A percentile compares a stretch with the other conserved stretches of the same genome.
phyloP scores from a whole-genome alignment of 2,329 filamentous ascomycete genomes.

The Trichoderma semiorbis region DNA sequence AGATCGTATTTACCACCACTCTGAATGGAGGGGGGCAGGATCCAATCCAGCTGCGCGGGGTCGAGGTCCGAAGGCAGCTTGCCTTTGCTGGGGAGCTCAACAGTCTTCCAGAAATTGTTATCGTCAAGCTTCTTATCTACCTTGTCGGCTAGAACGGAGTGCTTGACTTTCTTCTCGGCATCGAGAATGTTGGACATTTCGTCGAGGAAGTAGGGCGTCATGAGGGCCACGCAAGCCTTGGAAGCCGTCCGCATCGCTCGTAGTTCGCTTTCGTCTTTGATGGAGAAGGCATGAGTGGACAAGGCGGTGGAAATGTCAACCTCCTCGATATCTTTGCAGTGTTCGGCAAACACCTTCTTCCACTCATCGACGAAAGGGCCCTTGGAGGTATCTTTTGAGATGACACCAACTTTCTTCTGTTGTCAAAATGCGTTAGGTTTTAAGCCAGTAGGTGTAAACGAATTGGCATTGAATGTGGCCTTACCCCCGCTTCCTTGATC shows the following conservation, averaged over 20 bases:
- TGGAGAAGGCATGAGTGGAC: constrained; percentile 77
- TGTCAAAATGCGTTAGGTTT: constrained; percentile 16
- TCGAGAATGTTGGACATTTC: constrained; percentile 97
- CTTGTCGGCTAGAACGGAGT: constrained; percentile 79
- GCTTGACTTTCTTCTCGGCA: constrained; percentile 94
- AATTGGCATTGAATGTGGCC: constrained; percentile 35
- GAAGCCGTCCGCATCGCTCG: constrained; percentile 92
- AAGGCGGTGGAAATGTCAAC: constrained; percentile 81
- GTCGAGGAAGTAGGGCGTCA: constrained; percentile 95
- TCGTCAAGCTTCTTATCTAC: constrained; percentile 92
- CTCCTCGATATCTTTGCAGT: constrained; percentile 82
- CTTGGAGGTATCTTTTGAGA: constrained; percentile 75
- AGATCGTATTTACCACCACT: constrained; percentile 95
- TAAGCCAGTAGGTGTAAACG: not conserved
- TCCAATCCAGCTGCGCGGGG: constrained; percentile 86
- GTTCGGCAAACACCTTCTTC: constrained; percentile 76
- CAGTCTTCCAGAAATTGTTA: constrained; percentile 83
- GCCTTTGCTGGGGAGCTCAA: constrained; percentile 63
- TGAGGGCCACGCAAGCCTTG: constrained; percentile 87
- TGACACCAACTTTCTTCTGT: constrained; percentile 83
- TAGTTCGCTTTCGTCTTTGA: constrained; percentile 94
- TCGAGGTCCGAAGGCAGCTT: constrained; percentile 89
- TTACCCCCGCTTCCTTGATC: constrained; percentile 81
- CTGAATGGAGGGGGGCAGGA: constrained; percentile 84
- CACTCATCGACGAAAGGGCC: constrained; percentile 95